Base-by-base conservation (phyloP, 805 yeast genomes). In the Saturnispora diversa region DNA sequence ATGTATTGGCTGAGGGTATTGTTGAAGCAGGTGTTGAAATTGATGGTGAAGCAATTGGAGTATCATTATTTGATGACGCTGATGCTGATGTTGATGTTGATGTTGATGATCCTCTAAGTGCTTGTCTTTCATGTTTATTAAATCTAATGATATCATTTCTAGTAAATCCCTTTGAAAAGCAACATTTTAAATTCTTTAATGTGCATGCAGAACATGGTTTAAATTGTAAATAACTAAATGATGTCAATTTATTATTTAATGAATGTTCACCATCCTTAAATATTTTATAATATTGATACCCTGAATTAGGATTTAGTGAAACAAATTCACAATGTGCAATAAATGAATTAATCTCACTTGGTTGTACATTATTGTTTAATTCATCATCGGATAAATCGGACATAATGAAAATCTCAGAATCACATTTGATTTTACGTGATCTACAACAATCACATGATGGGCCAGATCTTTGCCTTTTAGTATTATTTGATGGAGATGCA, bases 391-490 rank as follows among this genome's bases (percentile, higher is more conserved):
- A 50, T 3, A 54, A 44, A 29, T 46, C 47, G 1, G 61, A 50
- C 13, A 60, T 45, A 12, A 59, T 54, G 22, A 55, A 51, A 22
- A 80, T 73, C 48, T 69, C 77, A 2, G 88, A 84, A 56, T 80
- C 77, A 60, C 90, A 81, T 58, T 77, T 81, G 43, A 80, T 80
- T 54, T 81, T 81, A 43, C 85, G 68, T 12, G 72, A 53, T 40
- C 87, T 65, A 56, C 90, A 81, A 35, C 72, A 63, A 55, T 81
- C 87, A 58, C 90, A 81, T 30, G 83, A 75, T 3, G 87, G 87
- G 0, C 90, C 87, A 15, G 74, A 64, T 44, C 90, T 62, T 59
- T 81, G 88, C 50, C 86, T 62, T 27, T 58, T 56, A 9, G 60
- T 47, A 9, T 51, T 45, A 3, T 51, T 36, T 5, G 63, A 56